These are phyloP conservation scores for Chalciporus chontae DNA, from an alignment of 768 basidiomycete species.

Conservation along the genomic window DNA sequence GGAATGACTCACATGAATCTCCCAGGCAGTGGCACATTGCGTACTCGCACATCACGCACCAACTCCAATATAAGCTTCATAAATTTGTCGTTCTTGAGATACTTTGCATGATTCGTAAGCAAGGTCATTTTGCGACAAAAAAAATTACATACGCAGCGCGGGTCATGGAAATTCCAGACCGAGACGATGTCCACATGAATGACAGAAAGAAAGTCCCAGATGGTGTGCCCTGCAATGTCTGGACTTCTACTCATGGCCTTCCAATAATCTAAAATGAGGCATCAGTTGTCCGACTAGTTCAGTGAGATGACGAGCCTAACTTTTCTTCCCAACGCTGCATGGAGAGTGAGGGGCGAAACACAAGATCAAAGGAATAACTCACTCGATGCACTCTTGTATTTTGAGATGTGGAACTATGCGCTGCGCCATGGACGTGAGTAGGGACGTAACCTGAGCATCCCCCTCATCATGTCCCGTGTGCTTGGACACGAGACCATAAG, in stretches of 20 bases:
- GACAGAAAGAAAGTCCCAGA: neutral
- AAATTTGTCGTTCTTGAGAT: too few relatives aligned
- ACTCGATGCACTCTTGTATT: neutral
- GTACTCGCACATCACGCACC: too few relatives aligned
- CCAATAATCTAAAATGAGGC: neutral
- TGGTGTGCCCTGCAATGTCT: neutral
- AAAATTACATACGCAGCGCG: neutral
- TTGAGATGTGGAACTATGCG: too few relatives aligned
- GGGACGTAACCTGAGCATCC: too few relatives aligned
- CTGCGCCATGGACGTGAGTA: too few relatives aligned
- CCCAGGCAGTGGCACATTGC: too few relatives aligned
- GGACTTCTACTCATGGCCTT: neutral
- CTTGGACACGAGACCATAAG: neutral
- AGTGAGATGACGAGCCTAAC: neutral
- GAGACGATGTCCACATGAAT: constrained; percentile 4
- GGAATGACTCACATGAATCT: too few relatives aligned
- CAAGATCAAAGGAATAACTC: neutral
- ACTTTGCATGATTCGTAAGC: too few relatives aligned
- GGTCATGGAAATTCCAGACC: constrained; percentile 6
- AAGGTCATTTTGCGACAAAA: neutral
- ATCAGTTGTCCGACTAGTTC: neutral
- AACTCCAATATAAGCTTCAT: too few relatives aligned
- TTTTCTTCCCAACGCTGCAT: neutral
- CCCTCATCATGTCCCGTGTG: too few relatives aligned
- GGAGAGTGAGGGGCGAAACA: neutral